These are phyloP conservation scores for Coleophoma crateriformis DNA, from an alignment of 2,329 filamentous ascomycete species.

Conservation along the genomic window DNA sequence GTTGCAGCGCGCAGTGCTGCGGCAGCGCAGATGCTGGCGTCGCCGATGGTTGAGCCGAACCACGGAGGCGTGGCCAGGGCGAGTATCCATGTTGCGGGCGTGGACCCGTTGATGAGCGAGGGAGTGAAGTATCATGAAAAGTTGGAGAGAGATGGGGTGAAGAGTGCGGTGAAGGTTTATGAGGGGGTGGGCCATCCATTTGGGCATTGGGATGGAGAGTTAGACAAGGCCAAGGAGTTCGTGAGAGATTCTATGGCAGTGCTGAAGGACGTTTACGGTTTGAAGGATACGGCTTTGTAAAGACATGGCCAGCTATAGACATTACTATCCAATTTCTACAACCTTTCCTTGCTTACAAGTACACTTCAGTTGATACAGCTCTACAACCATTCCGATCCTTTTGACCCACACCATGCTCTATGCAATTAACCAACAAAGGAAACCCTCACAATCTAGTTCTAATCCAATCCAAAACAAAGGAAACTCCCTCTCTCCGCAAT, in stretches of 20 bases:
- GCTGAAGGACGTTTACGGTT: slow-evolving; percentile 7
- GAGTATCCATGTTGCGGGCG: slow-evolving; percentile 27
- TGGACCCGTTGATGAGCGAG: slow-evolving; percentile 29
- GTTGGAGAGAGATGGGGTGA: slow-evolving; percentile 24
- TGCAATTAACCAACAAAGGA: no score
- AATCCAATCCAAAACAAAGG: no score
- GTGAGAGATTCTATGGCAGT: slow-evolving; percentile 22
- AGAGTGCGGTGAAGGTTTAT: slow-evolving; percentile 29
- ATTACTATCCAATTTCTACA: no score
- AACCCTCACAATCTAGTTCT: no score
- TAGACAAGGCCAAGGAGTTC: slow-evolving; percentile 27
- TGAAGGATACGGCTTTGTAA: neutral
- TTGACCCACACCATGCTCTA: no score
- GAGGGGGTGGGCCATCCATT: slow-evolving; percentile 31
- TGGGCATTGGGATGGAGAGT: slow-evolving; percentile 28
- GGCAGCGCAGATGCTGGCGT: slow-evolving; percentile 26
- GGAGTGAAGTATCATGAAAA: slow-evolving; percentile 27
- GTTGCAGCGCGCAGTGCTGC: slow-evolving; percentile 14
- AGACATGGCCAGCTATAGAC: neutral
- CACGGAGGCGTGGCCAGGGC: slow-evolving; percentile 28
- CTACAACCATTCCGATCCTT: no score
- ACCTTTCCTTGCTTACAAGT: no score
- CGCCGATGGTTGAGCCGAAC: slow-evolving; percentile 28
- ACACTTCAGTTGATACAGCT: no score
- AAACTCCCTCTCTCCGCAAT: no score